phyloP scores from a whole-genome alignment of 306 rosid genomes.

The Quercus variabilis region DNA sequence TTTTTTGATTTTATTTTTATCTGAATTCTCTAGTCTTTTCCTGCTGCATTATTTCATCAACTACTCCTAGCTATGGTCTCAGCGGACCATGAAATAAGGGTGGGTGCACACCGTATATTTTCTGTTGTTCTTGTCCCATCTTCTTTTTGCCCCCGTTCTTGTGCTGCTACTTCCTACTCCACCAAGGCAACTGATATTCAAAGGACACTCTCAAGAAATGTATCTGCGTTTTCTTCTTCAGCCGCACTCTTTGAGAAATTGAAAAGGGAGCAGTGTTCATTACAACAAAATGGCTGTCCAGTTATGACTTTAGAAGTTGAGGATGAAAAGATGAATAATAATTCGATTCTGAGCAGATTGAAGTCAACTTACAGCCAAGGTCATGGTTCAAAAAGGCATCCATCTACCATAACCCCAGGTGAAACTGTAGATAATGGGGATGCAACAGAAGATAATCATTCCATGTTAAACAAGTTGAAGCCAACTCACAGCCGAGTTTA shows the following conservation, averaged over 20 bases:
- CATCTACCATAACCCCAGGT: conserved; percentile 6
- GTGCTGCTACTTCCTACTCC: conserved; percentile 32
- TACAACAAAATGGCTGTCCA: conserved; percentile 52
- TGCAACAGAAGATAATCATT: conserved; percentile 37
- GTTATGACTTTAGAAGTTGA: conserved; percentile 26
- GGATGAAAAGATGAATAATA: conserved; percentile 31
- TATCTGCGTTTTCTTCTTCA: conserved; percentile 84
- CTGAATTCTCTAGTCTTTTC: conserved; percentile 63
- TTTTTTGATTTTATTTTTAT: conserved; percentile 22
- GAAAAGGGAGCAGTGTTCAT: conserved; percentile 52
- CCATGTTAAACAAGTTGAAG: conserved; percentile 48
- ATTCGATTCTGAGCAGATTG: conserved; percentile 54
- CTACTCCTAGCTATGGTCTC: conserved; percentile 84
- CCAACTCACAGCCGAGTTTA: conserved; percentile 44
- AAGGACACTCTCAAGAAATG: conserved; percentile 79
- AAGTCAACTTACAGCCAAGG: conserved; percentile 58
- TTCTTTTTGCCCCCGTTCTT: conserved; percentile 51
- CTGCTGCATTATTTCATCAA: conserved; percentile 93
- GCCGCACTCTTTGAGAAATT: conserved; percentile 90
- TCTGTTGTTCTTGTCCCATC: conserved; percentile 86
- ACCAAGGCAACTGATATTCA: conserved; percentile 39
- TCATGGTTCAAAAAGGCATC: conserved; percentile 30
- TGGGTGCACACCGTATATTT: conserved; percentile 79
- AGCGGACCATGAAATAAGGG: conserved; percentile 86
- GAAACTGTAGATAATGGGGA: conserved; percentile 27